Evolutionary conservation across 352 stramenopile species (phyloP).

Genomic region (Pythium rhizo-oryzae): DNA sequence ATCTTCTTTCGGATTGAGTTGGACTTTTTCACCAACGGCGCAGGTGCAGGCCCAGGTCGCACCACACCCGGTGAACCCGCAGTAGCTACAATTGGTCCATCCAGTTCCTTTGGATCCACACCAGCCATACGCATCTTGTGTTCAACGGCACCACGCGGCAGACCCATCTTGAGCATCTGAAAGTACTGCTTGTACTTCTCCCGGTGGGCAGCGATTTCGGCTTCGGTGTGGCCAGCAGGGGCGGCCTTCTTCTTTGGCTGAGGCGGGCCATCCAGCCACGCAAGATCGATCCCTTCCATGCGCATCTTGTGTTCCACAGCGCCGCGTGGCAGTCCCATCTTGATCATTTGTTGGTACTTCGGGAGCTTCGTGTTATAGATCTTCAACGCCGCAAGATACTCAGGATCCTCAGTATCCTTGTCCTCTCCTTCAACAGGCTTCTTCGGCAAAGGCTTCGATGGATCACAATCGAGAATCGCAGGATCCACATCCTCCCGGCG

Average conservation of each 20-base stretch:
- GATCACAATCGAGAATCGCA: constrained; percentile 63
- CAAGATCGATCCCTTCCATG: constrained; percentile 68
- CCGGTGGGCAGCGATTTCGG: constrained; percentile 55
- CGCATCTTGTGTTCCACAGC: constrained; percentile 88
- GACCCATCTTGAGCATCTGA: constrained; percentile 78
- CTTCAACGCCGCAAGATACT: constrained; percentile 57
- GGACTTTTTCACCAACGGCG: constrained; percentile 42
- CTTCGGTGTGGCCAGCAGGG: constrained; percentile 38
- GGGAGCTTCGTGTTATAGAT: constrained; percentile 68
- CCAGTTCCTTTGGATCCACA: constrained; percentile 66
- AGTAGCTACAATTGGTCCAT: constrained; percentile 45
- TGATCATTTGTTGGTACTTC: constrained; percentile 82
- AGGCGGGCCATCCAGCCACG: constrained; percentile 66
- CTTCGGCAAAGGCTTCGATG: constrained; percentile 47
- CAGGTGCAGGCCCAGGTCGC: constrained; percentile 7
- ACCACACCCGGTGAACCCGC: constrained; percentile 33
- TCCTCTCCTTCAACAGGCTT: constrained; percentile 24
- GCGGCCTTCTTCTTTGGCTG: constrained; percentile 40
- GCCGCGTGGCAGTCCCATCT: constrained; percentile 62
- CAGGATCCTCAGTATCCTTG: constrained; percentile 42
- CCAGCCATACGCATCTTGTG: constrained; percentile 85
- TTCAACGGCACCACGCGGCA: constrained; percentile 76
- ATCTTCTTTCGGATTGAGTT: constrained; percentile 86
- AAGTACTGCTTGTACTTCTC: constrained; percentile 87
- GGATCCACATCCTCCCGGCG: constrained; percentile 66